A percentile compares a stretch with the other conserved stretches of the same genome.
These are phyloP conservation scores for Zasmidium citrigriseum DNA, from an alignment of 2,329 filamentous ascomycete genomes.

Conservation along the genomic window DNA sequence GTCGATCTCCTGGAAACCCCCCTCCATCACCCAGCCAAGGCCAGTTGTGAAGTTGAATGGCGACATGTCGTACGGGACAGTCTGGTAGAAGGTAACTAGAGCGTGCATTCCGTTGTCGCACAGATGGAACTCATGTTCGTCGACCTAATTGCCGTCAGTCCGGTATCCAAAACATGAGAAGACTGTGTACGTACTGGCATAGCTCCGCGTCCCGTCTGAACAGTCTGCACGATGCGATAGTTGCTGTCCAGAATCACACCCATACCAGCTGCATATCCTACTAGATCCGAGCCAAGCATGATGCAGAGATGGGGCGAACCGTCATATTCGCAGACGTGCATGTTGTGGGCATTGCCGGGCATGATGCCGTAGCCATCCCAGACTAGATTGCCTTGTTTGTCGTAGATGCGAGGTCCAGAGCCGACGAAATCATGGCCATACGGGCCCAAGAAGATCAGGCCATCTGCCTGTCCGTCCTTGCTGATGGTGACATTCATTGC, in stretches of 20 bases:
- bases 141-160: neutral
- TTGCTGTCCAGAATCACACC: slow-evolving; percentile 48
- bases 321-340: slow-evolving; percentile 48
- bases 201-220: slow-evolving; percentile 27
- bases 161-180: neutral
- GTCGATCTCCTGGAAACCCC: slow-evolving; percentile 32
- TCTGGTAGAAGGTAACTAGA: neutral
- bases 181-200: slow-evolving; percentile 1
- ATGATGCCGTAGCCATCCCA: slow-evolving; percentile 41
- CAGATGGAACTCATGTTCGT: neutral
- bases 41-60: neutral
- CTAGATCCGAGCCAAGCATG: slow-evolving; percentile 43
- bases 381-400: slow-evolving; percentile 29
- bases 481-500: slow-evolving; percentile 24
- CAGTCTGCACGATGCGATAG: slow-evolving; percentile 47
- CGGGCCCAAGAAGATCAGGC: slow-evolving; percentile 28
- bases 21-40: slow-evolving; percentile 21
- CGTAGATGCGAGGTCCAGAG: slow-evolving; percentile 29
- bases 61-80: neutral
- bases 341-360: slow-evolving; percentile 44
- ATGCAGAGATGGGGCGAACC: slow-evolving; percentile 48
- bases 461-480: slow-evolving; percentile 17
- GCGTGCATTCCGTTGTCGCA: neutral
- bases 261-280: slow-evolving; percentile 44
- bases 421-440: slow-evolving; percentile 14